Evolutionary conservation across 768 basidiomycete genomes (phyloP).

Genomic region (Russula sp.): DNA sequence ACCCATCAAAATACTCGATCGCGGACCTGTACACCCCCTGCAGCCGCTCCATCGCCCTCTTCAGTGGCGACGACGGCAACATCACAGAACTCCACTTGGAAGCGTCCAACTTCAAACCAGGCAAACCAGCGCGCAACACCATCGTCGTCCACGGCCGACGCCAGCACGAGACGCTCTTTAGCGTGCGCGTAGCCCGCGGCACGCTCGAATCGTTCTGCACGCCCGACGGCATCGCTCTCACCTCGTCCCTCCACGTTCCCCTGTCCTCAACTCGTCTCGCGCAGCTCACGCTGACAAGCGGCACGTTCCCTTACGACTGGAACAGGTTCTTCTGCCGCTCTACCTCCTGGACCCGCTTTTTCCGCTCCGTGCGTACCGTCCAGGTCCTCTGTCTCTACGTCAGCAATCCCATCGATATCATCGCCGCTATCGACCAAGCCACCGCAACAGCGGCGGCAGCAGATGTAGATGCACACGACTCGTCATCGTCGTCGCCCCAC

Average conservation of each 20-base stretch:
- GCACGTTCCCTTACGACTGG: slow-evolving; percentile 1
- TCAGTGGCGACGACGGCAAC: not conserved
- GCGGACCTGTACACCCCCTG: not conserved
- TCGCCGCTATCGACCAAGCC: not conserved
- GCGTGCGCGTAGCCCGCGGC: not conserved
- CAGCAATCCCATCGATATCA: not conserved
- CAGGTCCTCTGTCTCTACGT: slow-evolving; percentile 2
- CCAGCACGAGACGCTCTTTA: slow-evolving; percentile 4
- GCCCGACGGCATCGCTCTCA: not conserved
- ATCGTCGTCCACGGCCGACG: slow-evolving; percentile 11
- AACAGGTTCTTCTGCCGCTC: slow-evolving; percentile 11
- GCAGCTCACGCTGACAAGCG: slow-evolving; percentile 11
- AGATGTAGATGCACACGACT: not conserved
- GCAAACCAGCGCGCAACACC: slow-evolving; percentile 7
- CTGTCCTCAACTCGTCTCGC: slow-evolving; percentile 4
- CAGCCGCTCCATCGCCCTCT: not conserved
- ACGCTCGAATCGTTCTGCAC: not conserved
- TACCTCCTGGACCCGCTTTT: not conserved
- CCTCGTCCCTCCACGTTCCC: slow-evolving; percentile 3
- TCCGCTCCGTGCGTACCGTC: not conserved
- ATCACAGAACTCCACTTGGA: slow-evolving; percentile 10
- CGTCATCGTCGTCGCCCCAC: not conserved
- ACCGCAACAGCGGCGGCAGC: no score
- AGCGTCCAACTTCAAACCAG: not conserved
- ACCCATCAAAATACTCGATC: not conserved